Base-by-base conservation (phyloP, 225 moss, liverwort and hornwort genomes). In the Climacium dendroides region DNA sequence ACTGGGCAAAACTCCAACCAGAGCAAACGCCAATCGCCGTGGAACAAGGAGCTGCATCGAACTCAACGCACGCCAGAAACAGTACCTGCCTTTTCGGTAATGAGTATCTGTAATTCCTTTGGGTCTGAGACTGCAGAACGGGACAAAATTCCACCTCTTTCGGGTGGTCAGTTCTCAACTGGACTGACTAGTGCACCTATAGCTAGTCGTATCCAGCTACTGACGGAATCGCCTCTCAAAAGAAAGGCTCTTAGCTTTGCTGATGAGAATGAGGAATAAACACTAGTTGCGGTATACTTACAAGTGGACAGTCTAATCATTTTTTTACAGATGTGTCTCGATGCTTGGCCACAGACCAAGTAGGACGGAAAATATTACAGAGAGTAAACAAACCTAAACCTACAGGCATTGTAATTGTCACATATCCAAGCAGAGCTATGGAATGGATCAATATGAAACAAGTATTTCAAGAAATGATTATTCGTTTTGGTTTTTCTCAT, bases 141-240 rank as follows among this genome's bases (percentile, higher is more conserved):
- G 48, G 10, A 10, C 10, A 9, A 10, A 3, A 10, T 9, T 48
- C 8, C 9, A 48, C 48, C 8, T 9, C 10, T 9, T 8, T 48
- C 48, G 9, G 48, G 48, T 10, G 48, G 48, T 48, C 48, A 45
- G 45, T 6, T 6, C 8, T 45, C 48, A 9, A 10, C 48, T 48
- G 4, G n/a, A n/a, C 67, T 10, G 6, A 54, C 23, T 4, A 23
- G 10, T 4, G 10, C 23, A 0, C 23, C 57, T 1, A 57, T 23
- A 0, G 1, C 6, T 7, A 70, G 69, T 8, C 69, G 69, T 0
- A 22, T 39, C 1, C 23, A 70, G 3, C 4, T 41, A 0, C 0
- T 41, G 0, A 7, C 12, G 0, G 18, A 22, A 0, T 41, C 69
- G 1, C 69, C 69, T 0, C 39, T 70, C 13, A 70, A 70, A 41